Conservation (phyloP, 2,329 filamentous ascomycete species). For the Sarocladium brachiariae region DNA sequence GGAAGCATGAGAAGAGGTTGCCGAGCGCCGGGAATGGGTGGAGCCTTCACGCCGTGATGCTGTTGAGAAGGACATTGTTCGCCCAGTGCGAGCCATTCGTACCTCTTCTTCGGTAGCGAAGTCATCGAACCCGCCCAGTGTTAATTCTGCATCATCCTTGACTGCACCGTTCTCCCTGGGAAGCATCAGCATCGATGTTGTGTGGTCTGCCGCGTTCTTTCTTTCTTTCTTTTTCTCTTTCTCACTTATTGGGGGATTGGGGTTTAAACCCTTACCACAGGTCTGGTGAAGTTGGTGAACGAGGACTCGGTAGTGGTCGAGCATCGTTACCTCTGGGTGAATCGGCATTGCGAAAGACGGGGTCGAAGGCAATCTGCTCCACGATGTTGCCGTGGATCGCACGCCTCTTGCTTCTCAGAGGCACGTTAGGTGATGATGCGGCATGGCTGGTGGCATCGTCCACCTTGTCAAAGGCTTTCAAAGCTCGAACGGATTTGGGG, state of each 20-base stretch:
- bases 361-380: slow-evolving; percentile 6
- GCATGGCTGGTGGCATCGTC: slow-evolving; percentile 2
- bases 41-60: slow-evolving; percentile 1
- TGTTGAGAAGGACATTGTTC: slow-evolving; percentile 1
- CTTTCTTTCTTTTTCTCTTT: no score
- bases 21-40: not conserved
- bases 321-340: not conserved
- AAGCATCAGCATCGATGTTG: no score
- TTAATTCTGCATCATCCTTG: not conserved
- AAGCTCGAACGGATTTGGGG: not conserved
- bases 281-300: not conserved
- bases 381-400: not conserved
- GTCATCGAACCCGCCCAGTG: slow-evolving; percentile 1
- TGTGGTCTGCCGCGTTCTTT: no score
- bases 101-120: slow-evolving; percentile 7
- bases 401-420: not conserved
- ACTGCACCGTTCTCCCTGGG: not conserved
- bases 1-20: not conserved
- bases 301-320: not conserved
- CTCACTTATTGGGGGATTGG: no score
- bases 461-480: not conserved
- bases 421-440: not conserved
- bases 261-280: no score
- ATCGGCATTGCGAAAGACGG: not conserved
- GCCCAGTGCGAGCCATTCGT: not conserved